Conservation (phyloP, 2,329 filamentous ascomycete species). For the Diaporthe sp. region DNA sequence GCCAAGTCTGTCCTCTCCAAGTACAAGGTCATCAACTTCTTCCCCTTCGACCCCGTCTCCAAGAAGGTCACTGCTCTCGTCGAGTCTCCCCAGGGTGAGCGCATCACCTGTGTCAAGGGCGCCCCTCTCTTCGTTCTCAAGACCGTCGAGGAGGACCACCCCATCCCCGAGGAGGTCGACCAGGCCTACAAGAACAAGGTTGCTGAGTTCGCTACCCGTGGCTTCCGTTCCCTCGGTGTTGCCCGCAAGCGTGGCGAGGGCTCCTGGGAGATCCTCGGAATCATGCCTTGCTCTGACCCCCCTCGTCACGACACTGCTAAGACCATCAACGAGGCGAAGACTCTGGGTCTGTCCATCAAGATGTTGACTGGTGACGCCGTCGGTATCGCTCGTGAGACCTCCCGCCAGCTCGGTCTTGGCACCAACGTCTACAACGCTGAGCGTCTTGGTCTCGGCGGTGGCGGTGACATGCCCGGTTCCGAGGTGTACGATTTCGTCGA, state of each 20-base stretch:
- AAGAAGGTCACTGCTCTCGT: slow-evolving; percentile 92
- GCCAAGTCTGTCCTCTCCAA: slow-evolving; percentile 85
- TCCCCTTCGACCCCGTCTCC: slow-evolving; percentile 91
- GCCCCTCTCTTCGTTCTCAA: slow-evolving; percentile 89
- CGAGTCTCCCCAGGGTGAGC: slow-evolving; percentile 85
- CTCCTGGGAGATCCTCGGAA: slow-evolving; percentile 92
- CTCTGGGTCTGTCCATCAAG: slow-evolving; percentile 90
- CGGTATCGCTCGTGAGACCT: slow-evolving; percentile 92
- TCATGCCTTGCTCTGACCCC: slow-evolving; percentile 94
- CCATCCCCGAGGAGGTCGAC: slow-evolving; percentile 82
- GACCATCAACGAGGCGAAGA: slow-evolving; percentile 91
- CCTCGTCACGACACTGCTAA: slow-evolving; percentile 91
- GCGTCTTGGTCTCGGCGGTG: slow-evolving; percentile 89
- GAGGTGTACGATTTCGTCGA: slow-evolving; percentile 97
- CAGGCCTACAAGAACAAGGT: slow-evolving; percentile 93
- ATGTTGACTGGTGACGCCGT: slow-evolving; percentile 97
- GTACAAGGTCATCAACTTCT: slow-evolving; percentile 88
- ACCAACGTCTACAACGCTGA: slow-evolving; percentile 96
- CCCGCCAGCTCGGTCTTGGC: slow-evolving; percentile 89
- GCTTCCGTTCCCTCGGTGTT: slow-evolving; percentile 94
- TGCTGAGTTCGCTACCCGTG: slow-evolving; percentile 90
- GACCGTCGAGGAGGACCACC: slow-evolving; percentile 88
- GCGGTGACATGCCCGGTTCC: slow-evolving; percentile 92
- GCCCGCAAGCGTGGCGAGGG: slow-evolving; percentile 88
- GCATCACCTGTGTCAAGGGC: slow-evolving; percentile 91